Conservation (phyloP, 2,329 filamentous ascomycete species). For the Calonectria pseudoreteaudii region DNA sequence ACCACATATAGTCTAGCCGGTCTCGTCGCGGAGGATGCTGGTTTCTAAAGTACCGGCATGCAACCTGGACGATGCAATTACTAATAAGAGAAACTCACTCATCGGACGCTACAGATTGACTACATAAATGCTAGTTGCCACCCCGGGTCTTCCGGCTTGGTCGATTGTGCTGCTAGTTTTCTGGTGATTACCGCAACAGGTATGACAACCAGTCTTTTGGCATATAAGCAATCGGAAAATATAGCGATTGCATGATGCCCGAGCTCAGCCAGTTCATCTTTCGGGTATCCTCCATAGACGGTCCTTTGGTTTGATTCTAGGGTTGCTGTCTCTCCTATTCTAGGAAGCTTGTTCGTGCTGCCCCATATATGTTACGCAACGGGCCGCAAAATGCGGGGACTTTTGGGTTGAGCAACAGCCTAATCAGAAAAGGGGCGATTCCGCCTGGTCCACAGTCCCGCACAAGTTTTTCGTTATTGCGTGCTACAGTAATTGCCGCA, state of each 20-base stretch:
- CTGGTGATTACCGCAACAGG: background rate
- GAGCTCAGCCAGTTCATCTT: background rate
- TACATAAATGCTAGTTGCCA: background rate
- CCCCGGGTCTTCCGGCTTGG: background rate
- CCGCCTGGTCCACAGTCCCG: background rate
- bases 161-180: background rate
- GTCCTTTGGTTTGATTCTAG: background rate
- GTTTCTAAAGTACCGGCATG: background rate
- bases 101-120: background rate
- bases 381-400: background rate
- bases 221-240: background rate
- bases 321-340: background rate
- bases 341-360: background rate
- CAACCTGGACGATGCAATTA: background rate
- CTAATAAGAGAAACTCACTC: background rate
- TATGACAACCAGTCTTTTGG: background rate
- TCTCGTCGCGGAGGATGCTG: background rate
- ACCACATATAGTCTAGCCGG: background rate
- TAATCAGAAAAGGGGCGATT: background rate
- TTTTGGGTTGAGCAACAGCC: background rate
- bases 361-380: background rate
- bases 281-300: background rate
- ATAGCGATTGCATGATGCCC: background rate
- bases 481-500: background rate
- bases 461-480: background rate